Percentiles rank a stretch among this genome's conserved stretches.
Conservation (phyloP, 352 stramenopile species). For the Pythium grandisporangium region DNA sequence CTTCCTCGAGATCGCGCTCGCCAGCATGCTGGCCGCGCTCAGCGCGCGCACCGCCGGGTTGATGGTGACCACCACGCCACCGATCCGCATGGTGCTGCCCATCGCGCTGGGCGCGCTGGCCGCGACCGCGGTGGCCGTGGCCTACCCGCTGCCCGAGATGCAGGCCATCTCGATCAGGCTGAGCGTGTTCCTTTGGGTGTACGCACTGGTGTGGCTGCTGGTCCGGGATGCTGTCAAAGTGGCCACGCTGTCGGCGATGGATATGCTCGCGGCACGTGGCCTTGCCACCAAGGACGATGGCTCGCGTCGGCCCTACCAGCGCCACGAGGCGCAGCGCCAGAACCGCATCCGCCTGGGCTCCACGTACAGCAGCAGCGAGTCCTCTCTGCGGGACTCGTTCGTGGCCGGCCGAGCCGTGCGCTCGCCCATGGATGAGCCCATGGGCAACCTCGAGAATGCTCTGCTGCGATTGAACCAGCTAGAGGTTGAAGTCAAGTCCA, state of each 20-base stretch:
- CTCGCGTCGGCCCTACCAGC: neutral
- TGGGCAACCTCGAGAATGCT: too few relatives aligned
- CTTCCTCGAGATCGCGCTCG: conserved; percentile 93
- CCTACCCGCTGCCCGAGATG: conserved; percentile 78
- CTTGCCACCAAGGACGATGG: conserved; percentile 18
- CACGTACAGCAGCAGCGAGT: conserved; percentile 48
- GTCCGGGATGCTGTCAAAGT: conserved; percentile 82
- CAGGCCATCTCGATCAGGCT: conserved; percentile 70
- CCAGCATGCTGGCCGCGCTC: too few relatives aligned
- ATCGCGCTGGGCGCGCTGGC: conserved; percentile 77
- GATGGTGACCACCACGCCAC: too few relatives aligned
- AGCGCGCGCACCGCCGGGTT: too few relatives aligned
- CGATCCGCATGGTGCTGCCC: conserved; percentile 39
- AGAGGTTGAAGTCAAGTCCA: too few relatives aligned
- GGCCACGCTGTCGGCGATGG: conserved; percentile 44
- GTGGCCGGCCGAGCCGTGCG: conserved; percentile 61
- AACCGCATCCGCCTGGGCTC: conserved; percentile 75
- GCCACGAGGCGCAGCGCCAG: conserved; percentile 58
- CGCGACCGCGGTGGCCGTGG: conserved; percentile 66
- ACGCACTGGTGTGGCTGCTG: conserved; percentile 82
- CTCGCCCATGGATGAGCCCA: too few relatives aligned
- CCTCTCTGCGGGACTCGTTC: conserved; percentile 70
- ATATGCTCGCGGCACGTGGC: conserved; percentile 52
- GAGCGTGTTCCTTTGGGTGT: conserved; percentile 82
- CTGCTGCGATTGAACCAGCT: too few relatives aligned